Evolutionary conservation across 768 basidiomycete genomes (phyloP), one percentile per base, ranked within the genome.

Genomic region (Mycena crocata): DNA sequence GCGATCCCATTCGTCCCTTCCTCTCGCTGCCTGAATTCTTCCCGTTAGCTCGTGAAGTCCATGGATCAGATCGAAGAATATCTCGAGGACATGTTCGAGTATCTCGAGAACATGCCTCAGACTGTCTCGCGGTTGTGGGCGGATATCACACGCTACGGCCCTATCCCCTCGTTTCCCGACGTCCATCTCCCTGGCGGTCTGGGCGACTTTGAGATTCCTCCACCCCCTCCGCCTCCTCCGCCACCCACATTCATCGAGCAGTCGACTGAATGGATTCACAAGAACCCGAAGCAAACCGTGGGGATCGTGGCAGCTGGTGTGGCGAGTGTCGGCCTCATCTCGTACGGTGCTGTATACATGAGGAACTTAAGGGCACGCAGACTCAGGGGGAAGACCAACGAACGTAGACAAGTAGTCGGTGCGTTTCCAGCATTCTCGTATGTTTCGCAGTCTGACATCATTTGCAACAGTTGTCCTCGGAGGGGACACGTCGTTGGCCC

Each of bases 101-200:
- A 87, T 31, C 77, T 90, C 55, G 91, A 93, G 87, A 87, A 64
- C 83, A 87, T 70, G 77, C 94, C 75, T 82, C 84, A 55, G 78
- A 85, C 34, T 86, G 89, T 14, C 72, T 90, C 26, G 79, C 85
- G 45, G 80, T 82, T 94, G 61, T 94, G 92, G 91, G 78, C 87
- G 26, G 93, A 95, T 73, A 87, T 95, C 66, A 85, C 91, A 50
- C 89, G 94, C 62, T 94, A 92, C 75, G 93, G 94, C 26, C 93
- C 91, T 21, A 83, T 93, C 70, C 84, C 86, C 23, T 76, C 82
- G 23, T 82, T 87, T 64, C 83, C 82, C 40, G 84, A 84, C 15
- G 78, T 85, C 58, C 85, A 80, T 70, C 79, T 92, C 49, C 89
- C 91, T 21, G 85, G 85, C 35, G 52, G 67, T 37, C 85, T 93